These are phyloP conservation scores for Trichoderma sp. DNA, from an alignment of 2,329 filamentous ascomycete genomes.

Conservation along the genomic window DNA sequence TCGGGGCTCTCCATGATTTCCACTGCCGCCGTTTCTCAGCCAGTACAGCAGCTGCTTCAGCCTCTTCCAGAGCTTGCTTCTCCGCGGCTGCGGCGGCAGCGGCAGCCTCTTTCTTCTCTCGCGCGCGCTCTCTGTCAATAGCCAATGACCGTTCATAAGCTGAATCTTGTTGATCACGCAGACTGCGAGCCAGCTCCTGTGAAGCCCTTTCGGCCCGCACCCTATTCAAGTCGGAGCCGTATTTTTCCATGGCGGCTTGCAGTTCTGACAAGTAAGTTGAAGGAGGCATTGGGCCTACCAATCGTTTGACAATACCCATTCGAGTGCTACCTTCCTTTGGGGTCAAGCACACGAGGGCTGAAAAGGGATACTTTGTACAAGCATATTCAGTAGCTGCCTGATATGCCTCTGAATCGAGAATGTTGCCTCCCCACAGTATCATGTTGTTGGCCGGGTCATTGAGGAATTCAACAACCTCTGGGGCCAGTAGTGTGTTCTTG, in stretches of 20 bases:
- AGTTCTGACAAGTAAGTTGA: conserved; percentile 74
- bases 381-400: conserved; percentile 84
- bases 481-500: conserved; percentile 74
- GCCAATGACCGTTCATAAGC: conserved; percentile 92
- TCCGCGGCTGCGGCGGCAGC: conserved; percentile 66
- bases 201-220: conserved; percentile 75
- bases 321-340: conserved; percentile 78
- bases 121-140: conserved; percentile 79
- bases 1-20: conserved; percentile 73
- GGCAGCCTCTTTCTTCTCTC: conserved; percentile 73
- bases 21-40: conserved; percentile 60
- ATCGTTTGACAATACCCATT: conserved; percentile 84
- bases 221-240: conserved; percentile 70
- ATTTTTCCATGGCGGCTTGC: conserved; percentile 68
- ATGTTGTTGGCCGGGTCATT: conserved; percentile 74
- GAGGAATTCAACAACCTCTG: conserved; percentile 71
- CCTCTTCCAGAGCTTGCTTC: conserved; percentile 57
- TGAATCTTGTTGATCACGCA: conserved; percentile 86
- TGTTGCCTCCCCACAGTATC: conserved; percentile 88
- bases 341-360: conserved; percentile 81
- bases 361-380: conserved; percentile 91
- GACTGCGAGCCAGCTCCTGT: conserved; percentile 74
- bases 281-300: conserved; percentile 69
- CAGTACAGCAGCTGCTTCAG: conserved; percentile 56
- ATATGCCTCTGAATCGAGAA: conserved; percentile 90